These are phyloP conservation scores for Ophiostoma ips DNA, from an alignment of 2,329 filamentous ascomycete species.

Conservation along the genomic window DNA sequence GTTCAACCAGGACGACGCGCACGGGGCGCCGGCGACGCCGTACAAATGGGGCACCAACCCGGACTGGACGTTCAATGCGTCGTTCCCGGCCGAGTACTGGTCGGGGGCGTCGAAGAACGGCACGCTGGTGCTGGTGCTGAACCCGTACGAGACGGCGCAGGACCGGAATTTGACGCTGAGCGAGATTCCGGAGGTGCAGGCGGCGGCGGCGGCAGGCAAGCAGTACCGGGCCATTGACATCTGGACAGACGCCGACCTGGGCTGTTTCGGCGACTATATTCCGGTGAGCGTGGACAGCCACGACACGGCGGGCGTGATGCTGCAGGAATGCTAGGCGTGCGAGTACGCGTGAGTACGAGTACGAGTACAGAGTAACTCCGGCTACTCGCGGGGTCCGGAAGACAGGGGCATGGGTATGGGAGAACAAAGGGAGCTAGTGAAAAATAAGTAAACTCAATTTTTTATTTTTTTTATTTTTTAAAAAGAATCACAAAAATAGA, in stretches of 20 bases:
- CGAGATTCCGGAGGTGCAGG: conserved; percentile 28
- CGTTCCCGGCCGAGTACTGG: conserved; percentile 36
- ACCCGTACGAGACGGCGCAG: conserved; percentile 22
- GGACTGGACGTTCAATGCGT: conserved; percentile 34
- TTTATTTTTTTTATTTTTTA: no score
- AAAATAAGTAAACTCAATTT: no score
- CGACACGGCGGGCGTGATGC: conserved; percentile 21
- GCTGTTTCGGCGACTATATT: conserved; percentile 20
- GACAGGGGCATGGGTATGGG: no score
- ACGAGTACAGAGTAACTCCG: no score
- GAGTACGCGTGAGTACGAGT: no score
- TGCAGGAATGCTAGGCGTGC: not conserved
- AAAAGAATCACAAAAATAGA: no score
- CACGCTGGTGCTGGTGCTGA: conserved; percentile 34
- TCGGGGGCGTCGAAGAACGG: conserved; percentile 28
- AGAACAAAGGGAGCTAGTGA: no score
- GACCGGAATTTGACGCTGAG: conserved; percentile 25
- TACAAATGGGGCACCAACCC: conserved; percentile 35
- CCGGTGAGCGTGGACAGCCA: conserved; percentile 20
- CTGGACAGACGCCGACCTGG: conserved; percentile 30
- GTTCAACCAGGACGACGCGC: conserved; percentile 32
- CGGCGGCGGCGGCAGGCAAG: conserved; percentile 4
- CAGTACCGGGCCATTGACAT: conserved; percentile 29
- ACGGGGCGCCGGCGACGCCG: conserved; percentile 29
- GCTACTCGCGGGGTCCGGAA: no score